Conservation (phyloP, 345 rosid genomes). For the Brassica napus region Da-Ae NC_063440.1:426001-426500, state of each 20-base stretch:
- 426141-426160: conserved; percentile 25
- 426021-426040: conserved; percentile 47
- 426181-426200: conserved; percentile 9
- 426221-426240: conserved; percentile 79
- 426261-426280: conserved; percentile 78
- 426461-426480: conserved; percentile 1
- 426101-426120: conserved; percentile 90
- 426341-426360: conserved; percentile 8
- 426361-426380: conserved; percentile 1
- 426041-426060: conserved; percentile 50
- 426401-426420: not conserved
- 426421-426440: not conserved
- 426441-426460: conserved; percentile 8
- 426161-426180: not conserved
- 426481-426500: conserved; percentile 4
- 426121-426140: conserved; percentile 89
- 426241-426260: conserved; percentile 59
- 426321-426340: conserved; percentile 48
- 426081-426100: conserved; percentile 58
- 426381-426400: not conserved
- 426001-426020: conserved; percentile 45
- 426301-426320: conserved; percentile 75
- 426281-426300: conserved; percentile 73
- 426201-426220: conserved; percentile 20
- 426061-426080: conserved; percentile 50